Base-by-base conservation (phyloP, 257 asterid genomes). In the Nicotiana tabacum region DNA sequence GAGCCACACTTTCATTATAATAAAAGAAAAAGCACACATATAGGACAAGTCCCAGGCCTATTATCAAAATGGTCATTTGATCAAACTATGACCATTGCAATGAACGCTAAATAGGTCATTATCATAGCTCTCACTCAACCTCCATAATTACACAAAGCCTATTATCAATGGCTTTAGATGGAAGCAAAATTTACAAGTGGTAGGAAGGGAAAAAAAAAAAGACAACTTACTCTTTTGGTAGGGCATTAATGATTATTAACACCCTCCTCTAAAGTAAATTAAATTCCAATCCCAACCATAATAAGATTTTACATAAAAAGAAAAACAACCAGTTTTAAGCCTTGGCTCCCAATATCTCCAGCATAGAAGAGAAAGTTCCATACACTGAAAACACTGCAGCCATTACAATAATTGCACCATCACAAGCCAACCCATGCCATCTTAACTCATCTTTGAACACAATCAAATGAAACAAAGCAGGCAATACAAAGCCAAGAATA, bases 401-500 rank as follows among this genome's bases (percentile, higher is more conserved):
- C 29, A 76, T 1, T 51, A 76, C 5, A 29, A 76, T 29, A 29
- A 76, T 76, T 29, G 80, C 80, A 76, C 80, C 43, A 76, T 76
- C 80, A 27, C 62, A 76, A 29, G 9, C 80, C 80, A 76, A 76
- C 27, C 80, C 62, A 51, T 76, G 24, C 80, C 80, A 76, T 76
- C 64, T 51, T 76, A 76, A 39, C 80, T 76, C 80, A 76, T 51
- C 46, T 76, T 76, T 76, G 39, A 76, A 76, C 17, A 76, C 80
- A 29, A 76, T 76, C 46, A 76, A 39, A 51, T 76, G 80, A 76
- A 76, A 76, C 46, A 76, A 76, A 4, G 80, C 65, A 76, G 80
- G 80, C 46, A 76, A 76, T 62, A 76, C 80, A 76, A 76, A 76
- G 43, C 80, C 80, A 76, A 76, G 80, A 53, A 76, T 51, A 27